Percentiles rank a stretch among this genome's conserved stretches.
phyloP scores from a whole-genome alignment of 305 asterid genomes.

The Solanum chacoense region DNA sequence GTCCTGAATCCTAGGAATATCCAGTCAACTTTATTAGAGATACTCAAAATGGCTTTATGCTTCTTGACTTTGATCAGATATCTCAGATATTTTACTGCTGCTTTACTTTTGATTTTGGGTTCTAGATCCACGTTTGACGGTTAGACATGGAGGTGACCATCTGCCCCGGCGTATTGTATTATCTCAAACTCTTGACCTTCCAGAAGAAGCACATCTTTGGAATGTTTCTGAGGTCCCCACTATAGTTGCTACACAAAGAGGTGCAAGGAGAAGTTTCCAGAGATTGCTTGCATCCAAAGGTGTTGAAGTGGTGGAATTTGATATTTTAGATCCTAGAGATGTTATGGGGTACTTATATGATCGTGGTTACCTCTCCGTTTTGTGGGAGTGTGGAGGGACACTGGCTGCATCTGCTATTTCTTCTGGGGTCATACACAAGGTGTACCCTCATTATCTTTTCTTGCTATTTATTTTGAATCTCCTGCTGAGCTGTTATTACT shows the following conservation, averaged over 20 bases:
- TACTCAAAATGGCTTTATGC: not conserved
- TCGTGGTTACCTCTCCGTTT: conserved; percentile 87
- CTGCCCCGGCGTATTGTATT: conserved; percentile 81
- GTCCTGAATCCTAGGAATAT: not conserved
- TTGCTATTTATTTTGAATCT: not conserved
- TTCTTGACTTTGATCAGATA: conserved; percentile 10
- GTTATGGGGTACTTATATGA: conserved; percentile 75
- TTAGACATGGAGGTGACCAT: conserved; percentile 94
- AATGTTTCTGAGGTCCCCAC: conserved; percentile 76
- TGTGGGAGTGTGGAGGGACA: conserved; percentile 98
- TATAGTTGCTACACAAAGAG: conserved; percentile 90
- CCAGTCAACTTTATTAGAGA: not conserved
- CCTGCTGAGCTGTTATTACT: not conserved
- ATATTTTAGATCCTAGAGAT: conserved; percentile 74
- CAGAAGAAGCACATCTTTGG: conserved; percentile 88
- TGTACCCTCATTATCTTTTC: conserved; percentile 10
- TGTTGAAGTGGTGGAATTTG: conserved; percentile 92
- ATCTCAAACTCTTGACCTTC: conserved; percentile 89
- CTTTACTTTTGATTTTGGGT: conserved; percentile 22
- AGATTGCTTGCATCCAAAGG: conserved; percentile 84
- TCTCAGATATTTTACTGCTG: conserved; percentile 11
- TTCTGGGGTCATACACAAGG: conserved; percentile 90
- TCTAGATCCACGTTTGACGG: conserved; percentile 91
- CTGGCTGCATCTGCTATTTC: conserved; percentile 95
- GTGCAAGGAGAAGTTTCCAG: conserved; percentile 83